Evolutionary conservation across 176 grass and related monocot genomes (phyloP).

Genomic region (Chrysopogon serrulatus): DNA sequence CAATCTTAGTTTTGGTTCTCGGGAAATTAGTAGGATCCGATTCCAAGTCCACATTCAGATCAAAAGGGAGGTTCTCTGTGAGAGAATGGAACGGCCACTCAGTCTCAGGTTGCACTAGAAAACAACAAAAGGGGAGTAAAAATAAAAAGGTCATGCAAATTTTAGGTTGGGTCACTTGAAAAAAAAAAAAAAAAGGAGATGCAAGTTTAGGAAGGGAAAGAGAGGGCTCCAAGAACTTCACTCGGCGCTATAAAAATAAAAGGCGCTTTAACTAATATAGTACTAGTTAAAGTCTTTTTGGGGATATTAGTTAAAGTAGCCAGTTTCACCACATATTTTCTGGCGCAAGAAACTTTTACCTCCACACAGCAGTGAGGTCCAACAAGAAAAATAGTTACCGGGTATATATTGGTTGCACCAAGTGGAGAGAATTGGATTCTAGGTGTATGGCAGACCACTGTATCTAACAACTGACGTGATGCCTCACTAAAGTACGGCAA

Average conservation of each 20-base stretch:
- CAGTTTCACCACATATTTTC: background rate
- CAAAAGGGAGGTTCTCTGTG: slow-evolving; percentile 26
- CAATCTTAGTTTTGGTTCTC: slow-evolving; percentile 10
- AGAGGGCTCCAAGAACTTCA: background rate
- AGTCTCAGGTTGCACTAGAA: slow-evolving; percentile 14
- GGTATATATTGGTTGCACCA: background rate
- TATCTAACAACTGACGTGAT: background rate
- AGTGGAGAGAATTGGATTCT: background rate
- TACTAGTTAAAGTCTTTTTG: background rate
- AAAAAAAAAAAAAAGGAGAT: background rate
- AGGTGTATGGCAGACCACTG: background rate
- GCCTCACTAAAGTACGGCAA: background rate
- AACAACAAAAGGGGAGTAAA: background rate
- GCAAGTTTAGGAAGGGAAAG: background rate
- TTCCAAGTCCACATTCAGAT: slow-evolving; percentile 37
- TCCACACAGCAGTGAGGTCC: background rate
- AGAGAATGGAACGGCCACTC: slow-evolving; percentile 32
- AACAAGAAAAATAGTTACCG: background rate
- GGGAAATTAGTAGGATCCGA: slow-evolving; percentile 38
- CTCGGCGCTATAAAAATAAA: background rate
- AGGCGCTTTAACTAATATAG: background rate
- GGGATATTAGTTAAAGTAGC: background rate
- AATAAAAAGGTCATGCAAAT: background rate
- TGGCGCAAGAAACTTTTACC: background rate
- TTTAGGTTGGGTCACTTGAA: background rate